Percentiles rank a stretch among this genome's conserved stretches.
Conservation (phyloP, 176 grass and related monocot genomes). For the Eremochloa ophiuroides region DNA sequence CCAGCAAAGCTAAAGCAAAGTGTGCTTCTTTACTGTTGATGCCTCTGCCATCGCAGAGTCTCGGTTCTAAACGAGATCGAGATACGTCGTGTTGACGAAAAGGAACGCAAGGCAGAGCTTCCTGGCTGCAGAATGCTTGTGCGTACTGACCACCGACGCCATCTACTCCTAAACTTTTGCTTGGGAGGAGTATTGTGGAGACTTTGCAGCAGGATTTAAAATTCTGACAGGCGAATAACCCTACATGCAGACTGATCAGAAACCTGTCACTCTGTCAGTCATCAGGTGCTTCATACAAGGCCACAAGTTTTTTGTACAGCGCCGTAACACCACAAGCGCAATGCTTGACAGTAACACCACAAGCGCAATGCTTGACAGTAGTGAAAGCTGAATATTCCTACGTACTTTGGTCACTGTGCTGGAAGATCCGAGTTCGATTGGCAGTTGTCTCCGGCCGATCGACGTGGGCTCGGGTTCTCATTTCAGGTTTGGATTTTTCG, state of each 20-base stretch:
- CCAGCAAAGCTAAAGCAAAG: slow-evolving; percentile 7
- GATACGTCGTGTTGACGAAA: neutral
- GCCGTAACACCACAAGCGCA: neutral
- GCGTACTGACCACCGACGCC: neutral
- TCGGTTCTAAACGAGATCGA: neutral
- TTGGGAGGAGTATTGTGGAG: neutral
- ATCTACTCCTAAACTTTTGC: no score
- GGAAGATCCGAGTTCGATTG: neutral
- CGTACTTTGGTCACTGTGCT: neutral
- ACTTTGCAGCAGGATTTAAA: neutral
- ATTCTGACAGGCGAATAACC: neutral
- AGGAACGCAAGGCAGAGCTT: neutral
- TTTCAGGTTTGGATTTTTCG: neutral
- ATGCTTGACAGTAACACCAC: no score
- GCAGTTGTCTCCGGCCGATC: neutral
- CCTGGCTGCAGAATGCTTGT: slow-evolving; percentile 4
- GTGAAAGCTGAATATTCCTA: no score
- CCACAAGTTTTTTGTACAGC: neutral
- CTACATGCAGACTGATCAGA: neutral
- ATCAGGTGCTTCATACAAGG: neutral
- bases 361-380: neutral
- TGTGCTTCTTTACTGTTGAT: no score
- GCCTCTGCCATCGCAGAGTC: neutral
- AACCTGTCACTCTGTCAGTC: neutral
- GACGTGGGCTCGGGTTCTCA: neutral